These are phyloP conservation scores for Fagopyrum tataricum DNA, from an alignment of 148 eudicot genomes.

Conservation along the genomic window DNA sequence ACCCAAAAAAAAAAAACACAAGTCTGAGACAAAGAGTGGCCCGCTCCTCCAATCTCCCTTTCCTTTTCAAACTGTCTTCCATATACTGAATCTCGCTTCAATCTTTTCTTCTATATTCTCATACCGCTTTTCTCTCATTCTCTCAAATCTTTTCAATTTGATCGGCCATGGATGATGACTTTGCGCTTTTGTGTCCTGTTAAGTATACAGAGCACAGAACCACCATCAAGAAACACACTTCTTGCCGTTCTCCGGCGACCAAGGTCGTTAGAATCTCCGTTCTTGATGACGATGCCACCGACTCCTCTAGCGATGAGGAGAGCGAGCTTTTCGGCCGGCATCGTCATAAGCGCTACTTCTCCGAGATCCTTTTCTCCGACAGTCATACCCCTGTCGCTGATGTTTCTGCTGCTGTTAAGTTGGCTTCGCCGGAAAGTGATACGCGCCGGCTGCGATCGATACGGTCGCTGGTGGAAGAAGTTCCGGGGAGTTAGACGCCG, in stretches of 20 bases:
- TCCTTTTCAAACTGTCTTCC: neutral
- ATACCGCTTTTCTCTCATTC: neutral
- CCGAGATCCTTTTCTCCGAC: slow-evolving; percentile 40
- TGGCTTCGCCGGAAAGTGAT: slow-evolving; percentile 7
- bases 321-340: slow-evolving; percentile 38
- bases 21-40: neutral
- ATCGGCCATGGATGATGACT: slow-evolving; percentile 14
- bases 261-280: slow-evolving; percentile 48
- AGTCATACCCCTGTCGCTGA: neutral
- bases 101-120: no score
- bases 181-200: slow-evolving; percentile 22
- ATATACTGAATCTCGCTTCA: neutral
- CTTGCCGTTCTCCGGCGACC: neutral
- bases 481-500: slow-evolving; percentile 77
- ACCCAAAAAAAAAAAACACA: neutral
- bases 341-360: slow-evolving; percentile 52
- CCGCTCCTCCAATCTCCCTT: neutral
- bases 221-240: slow-evolving; percentile 19
- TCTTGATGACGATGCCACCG: slow-evolving; percentile 68
- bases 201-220: slow-evolving; percentile 44
- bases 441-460: neutral
- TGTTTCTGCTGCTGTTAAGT: neutral
- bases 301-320: slow-evolving; percentile 69
- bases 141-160: neutral
- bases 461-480: slow-evolving; percentile 30